These are phyloP conservation scores for Metarhizium anisopliae DNA, from an alignment of 2,329 filamentous ascomycete species.

Conservation along the genomic window DNA sequence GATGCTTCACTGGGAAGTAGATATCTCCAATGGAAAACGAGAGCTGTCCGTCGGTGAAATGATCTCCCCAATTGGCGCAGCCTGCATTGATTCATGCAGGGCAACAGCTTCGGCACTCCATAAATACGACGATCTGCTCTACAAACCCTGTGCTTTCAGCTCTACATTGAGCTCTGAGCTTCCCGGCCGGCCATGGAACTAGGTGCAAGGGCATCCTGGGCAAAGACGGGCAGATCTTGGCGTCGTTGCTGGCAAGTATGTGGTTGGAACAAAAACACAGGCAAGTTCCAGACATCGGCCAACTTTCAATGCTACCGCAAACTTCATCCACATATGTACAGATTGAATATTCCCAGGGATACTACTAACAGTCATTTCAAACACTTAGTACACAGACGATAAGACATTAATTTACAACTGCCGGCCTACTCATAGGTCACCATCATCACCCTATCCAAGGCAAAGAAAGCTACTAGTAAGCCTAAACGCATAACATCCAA, in stretches of 20 bases:
- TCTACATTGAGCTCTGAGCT: neutral
- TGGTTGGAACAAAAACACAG: neutral
- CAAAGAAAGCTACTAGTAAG: too few species aligned
- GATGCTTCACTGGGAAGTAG: neutral
- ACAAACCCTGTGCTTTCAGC: too few species aligned
- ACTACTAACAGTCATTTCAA: too few species aligned
- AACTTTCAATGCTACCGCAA: neutral
- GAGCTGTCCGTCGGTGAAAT: neutral
- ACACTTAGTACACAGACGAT: too few species aligned
- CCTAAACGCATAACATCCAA: too few species aligned
- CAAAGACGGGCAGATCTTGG: neutral
- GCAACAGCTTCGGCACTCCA: neutral
- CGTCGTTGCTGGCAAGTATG: neutral
- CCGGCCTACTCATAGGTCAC: too few species aligned
- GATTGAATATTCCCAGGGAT: too few species aligned
- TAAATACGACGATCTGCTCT: neutral
- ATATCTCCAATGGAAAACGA: neutral
- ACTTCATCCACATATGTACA: too few species aligned
- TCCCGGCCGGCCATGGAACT: neutral
- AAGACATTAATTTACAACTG: too few species aligned
- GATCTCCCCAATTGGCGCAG: neutral
- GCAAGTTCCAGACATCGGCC: neutral
- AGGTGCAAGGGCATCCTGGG: too few species aligned
- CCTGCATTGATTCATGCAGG: neutral
- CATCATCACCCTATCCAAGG: too few species aligned